Evolutionary conservation across 345 rosid species (phyloP), one percentile per base, ranked within the genome.

Genomic region (Lepidium africanum): DNA sequence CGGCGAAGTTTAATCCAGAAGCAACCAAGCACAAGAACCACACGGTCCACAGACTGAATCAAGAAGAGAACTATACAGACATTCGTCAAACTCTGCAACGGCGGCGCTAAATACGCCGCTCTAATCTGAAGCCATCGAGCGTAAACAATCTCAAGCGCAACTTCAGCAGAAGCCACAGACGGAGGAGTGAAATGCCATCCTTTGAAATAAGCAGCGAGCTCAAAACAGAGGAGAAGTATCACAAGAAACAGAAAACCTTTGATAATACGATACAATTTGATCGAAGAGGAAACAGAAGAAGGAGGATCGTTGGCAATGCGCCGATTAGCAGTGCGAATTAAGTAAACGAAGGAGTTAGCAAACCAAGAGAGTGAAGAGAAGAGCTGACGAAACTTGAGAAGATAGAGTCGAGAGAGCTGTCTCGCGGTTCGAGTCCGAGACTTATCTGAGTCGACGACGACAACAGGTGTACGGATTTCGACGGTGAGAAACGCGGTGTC

Each of bases 121-220:
- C 98, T 80, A 52, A 88, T 67, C 66, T 85, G 79, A n/a, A 92
- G 53, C 96, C 97, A 92, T 46, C 65, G 51, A 2, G 92, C 91
- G 59, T 92, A 92, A 3, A 71, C 79, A 7, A 79, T 54, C 74
- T 81, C 96, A 9, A 82, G 85, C 9, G 79, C 69, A 2, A 71
- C 77, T 78, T 83, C 90, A 7, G 93, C 87, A 8, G 87, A 82
- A 40, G 69, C 86, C 12, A 74, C 82, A 10, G 91, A 78, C 11
- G 97, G 93, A 3, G 97, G 91, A 5, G 91, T 85, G 60, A 92
- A 92, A 79, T 92, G 97, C 91, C 97, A 92, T 48, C 98, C 98
- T 56, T 84, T 85, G 75, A 81, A 89, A 80, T 80, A 92, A 8
- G 98, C 98, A 9, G 76, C 69, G 27, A 92, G 72, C 89, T 89